Evolutionary conservation across 2,329 filamentous ascomycete species (phyloP).

Genomic region (Xylariales sp.): DNA sequence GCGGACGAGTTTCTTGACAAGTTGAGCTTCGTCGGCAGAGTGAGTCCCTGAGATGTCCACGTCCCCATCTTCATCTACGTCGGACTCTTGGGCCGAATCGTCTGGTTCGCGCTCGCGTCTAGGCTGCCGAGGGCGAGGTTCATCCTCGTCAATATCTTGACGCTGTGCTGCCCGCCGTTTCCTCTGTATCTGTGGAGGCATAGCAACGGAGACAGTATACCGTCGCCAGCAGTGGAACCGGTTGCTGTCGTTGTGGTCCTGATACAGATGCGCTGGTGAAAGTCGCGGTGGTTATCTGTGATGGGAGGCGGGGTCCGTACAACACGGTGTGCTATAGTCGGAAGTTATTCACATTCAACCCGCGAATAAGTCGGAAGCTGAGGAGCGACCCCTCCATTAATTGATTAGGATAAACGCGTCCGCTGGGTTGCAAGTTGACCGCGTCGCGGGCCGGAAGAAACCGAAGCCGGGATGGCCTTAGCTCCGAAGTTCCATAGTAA

Average conservation of each 20-base stretch:
- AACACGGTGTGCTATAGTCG: too few relatives aligned
- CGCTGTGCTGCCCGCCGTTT: slow-evolving; percentile 26
- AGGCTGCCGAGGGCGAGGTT: slow-evolving; percentile 19
- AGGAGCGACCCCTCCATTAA: neutral
- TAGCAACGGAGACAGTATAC: slow-evolving; percentile 8
- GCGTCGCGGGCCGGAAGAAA: slow-evolving; percentile 6
- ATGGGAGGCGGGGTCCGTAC: too few relatives aligned
- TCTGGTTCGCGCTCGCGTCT: slow-evolving; percentile 20
- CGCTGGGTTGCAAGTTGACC: too few relatives aligned
- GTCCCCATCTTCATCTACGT: slow-evolving; percentile 17
- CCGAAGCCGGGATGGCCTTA: too few relatives aligned
- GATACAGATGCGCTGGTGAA: too few relatives aligned
- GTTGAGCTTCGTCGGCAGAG: slow-evolving; percentile 40
- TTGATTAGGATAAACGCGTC: too few relatives aligned
- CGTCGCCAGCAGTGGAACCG: too few relatives aligned
- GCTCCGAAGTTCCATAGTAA: neutral
- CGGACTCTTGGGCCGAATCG: slow-evolving; percentile 29
- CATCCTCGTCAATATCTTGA: slow-evolving; percentile 32
- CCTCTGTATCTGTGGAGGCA: slow-evolving; percentile 23
- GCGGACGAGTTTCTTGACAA: slow-evolving; percentile 64
- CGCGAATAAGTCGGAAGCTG: neutral
- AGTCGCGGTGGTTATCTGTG: too few relatives aligned
- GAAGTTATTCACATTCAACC: neutral
- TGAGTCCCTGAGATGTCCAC: slow-evolving; percentile 16
- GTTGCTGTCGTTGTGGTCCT: too few relatives aligned